phyloP scores from a whole-genome alignment of 2,329 filamentous ascomycete species.

The Xylariaceae sp. region DNA sequence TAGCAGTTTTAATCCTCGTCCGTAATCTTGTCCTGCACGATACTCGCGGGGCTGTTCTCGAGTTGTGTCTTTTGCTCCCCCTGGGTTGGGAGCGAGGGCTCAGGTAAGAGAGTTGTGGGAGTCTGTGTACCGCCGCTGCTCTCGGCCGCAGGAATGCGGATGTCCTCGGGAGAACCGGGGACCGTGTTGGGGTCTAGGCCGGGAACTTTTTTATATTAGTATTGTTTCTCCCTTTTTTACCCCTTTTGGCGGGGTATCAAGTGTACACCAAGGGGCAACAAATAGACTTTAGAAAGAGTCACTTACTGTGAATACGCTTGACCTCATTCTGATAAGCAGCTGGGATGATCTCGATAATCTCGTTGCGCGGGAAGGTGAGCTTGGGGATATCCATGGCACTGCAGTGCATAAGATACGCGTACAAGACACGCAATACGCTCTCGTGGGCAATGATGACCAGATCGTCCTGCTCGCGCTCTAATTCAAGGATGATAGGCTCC shows the following conservation, averaged over 20 bases:
- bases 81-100: slow-evolving; percentile 45
- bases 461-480: slow-evolving; percentile 95
- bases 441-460: slow-evolving; percentile 98
- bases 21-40: slow-evolving; percentile 31
- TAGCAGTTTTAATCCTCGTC: slow-evolving; percentile 25
- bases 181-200: slow-evolving; percentile 61
- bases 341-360: slow-evolving; percentile 98
- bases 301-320: slow-evolving; percentile 67
- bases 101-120: slow-evolving; percentile 37
- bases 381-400: slow-evolving; percentile 91
- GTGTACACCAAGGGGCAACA: not conserved
- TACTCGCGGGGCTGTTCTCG: slow-evolving; percentile 29
- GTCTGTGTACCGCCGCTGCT: slow-evolving; percentile 35
- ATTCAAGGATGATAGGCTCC: slow-evolving; percentile 93
- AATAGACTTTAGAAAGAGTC: not conserved
- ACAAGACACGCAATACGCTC: slow-evolving; percentile 92
- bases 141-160: slow-evolving; percentile 66
- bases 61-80: slow-evolving; percentile 35
- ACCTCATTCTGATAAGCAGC: slow-evolving; percentile 96
- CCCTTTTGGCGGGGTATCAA: not conserved
- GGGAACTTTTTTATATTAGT: slow-evolving; percentile 44
- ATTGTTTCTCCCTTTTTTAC: not conserved
- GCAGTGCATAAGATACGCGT: slow-evolving; percentile 98
- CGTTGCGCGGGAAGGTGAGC: slow-evolving; percentile 87
- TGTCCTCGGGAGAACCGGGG: slow-evolving; percentile 73